A percentile compares a stretch with the other conserved stretches of the same genome.
Conservation (phyloP, 1,284 basidiomycete species). For the Vanrija humicola region DNA sequence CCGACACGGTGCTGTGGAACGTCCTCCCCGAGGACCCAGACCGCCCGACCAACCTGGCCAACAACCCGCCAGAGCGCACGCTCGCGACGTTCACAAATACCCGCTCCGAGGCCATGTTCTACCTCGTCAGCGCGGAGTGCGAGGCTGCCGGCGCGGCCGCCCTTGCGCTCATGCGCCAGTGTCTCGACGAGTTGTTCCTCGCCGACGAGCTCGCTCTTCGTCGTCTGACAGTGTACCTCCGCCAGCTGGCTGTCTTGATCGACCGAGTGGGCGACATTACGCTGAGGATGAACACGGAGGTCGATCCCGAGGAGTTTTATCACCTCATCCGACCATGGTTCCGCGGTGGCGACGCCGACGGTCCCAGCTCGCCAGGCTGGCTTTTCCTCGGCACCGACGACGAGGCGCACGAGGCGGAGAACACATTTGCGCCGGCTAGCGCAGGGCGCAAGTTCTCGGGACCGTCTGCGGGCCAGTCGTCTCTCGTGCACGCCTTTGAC, state of each 20-base stretch:
- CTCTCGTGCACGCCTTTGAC: constrained; percentile 83
- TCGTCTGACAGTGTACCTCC: constrained; percentile 70
- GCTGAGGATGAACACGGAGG: constrained; percentile 64
- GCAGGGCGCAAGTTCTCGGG: constrained; percentile 64
- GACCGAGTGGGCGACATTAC: constrained; percentile 63
- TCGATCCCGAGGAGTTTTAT: constrained; percentile 78
- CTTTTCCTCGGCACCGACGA: constrained; percentile 70
- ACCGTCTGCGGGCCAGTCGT: constrained; percentile 85
- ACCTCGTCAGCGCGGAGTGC: constrained; percentile 80
- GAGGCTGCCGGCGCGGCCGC: constrained; percentile 85
- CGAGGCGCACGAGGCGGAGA: constrained; percentile 51
- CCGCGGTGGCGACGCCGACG: constrained; percentile 71
- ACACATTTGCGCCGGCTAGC: constrained; percentile 14
- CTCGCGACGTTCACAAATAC: constrained; percentile 73
- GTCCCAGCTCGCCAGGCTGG: constrained; percentile 63
- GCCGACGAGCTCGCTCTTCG: constrained; percentile 70
- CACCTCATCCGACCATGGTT: constrained; percentile 88
- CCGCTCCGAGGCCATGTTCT: constrained; percentile 84
- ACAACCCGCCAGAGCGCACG: constrained; percentile 53
- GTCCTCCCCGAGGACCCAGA: constrained; percentile 58
- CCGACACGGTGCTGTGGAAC: constrained; percentile 91
- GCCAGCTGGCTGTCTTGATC: constrained; percentile 63
- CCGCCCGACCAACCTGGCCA: constrained; percentile 55
- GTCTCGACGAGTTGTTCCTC: constrained; percentile 88
- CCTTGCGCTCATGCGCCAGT: constrained; percentile 77